Conservation (phyloP, 2,329 filamentous ascomycete genomes). For the Monosporascus sp. region DNA sequence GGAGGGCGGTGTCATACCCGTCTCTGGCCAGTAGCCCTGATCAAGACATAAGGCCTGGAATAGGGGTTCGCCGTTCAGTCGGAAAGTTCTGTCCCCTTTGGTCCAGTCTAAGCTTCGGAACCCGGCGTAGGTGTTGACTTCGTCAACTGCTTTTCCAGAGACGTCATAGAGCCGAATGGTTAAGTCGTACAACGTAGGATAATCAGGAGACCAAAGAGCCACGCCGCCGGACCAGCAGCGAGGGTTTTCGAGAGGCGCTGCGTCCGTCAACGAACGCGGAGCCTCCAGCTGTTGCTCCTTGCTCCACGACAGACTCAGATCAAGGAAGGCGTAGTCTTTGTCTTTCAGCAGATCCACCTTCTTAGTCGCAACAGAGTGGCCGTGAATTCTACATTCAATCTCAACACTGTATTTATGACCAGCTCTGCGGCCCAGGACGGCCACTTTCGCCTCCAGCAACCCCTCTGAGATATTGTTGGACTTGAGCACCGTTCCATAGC, state of each 20-base stretch:
- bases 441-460: conserved; percentile 44
- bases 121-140: conserved; percentile 54
- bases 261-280: conserved; percentile 27
- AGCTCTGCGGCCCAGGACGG: conserved; percentile 42
- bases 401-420: conserved; percentile 44
- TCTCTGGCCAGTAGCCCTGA: conserved; percentile 60
- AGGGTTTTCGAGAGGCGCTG: conserved; percentile 31
- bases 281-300: conserved; percentile 35
- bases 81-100: conserved; percentile 51
- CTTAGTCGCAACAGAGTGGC: conserved; percentile 39
- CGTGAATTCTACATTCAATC: conserved; percentile 48
- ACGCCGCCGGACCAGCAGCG: conserved; percentile 47
- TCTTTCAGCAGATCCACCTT: conserved; percentile 42
- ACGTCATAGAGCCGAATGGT: conserved; percentile 45
- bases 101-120: conserved; percentile 58
- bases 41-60: conserved; percentile 58
- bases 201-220: conserved; percentile 58
- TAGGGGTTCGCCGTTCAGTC: conserved; percentile 52
- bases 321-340: conserved; percentile 40
- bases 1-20: conserved; percentile 53
- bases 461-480: conserved; percentile 50
- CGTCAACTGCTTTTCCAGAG: conserved; percentile 41
- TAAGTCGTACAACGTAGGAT: conserved; percentile 52
- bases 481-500: conserved; percentile 51
- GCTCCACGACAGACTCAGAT: conserved; percentile 43